Percentiles rank a stretch among this genome's conserved stretches.
phyloP scores from a whole-genome alignment of 306 rosid genomes.

The Vicia sativa region DNA sequence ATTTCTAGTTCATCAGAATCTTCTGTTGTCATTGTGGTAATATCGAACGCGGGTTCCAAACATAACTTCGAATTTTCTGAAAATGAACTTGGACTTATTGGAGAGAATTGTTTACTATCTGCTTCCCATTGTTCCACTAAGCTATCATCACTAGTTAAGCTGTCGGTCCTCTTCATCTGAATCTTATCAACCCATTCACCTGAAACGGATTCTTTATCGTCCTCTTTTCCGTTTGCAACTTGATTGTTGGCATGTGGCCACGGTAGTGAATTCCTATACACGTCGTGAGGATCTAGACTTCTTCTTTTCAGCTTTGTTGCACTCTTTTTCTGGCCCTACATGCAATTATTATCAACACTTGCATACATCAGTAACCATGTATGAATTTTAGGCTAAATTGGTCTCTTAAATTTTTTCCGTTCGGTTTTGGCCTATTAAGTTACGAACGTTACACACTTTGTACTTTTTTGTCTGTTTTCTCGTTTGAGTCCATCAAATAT shows the following conservation, averaged over 20 bases:
- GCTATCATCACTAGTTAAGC: conserved; percentile 56
- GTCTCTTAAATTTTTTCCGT: too few relatives aligned
- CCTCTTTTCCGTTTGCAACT: conserved; percentile 45
- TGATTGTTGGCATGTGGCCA: conserved; percentile 51
- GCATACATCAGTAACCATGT: conserved; percentile 3
- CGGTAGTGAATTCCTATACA: conserved; percentile 45
- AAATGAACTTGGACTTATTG: conserved; percentile 47
- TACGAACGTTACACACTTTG: too few relatives aligned
- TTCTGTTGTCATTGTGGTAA: conserved; percentile 42
- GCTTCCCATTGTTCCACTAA: conserved; percentile 65
- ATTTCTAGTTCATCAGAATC: conserved; percentile 78
- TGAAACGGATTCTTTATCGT: conserved; percentile 61
- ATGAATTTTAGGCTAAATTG: conserved; percentile 1
- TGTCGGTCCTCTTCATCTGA: conserved; percentile 54
- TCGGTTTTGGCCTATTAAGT: not conserved
- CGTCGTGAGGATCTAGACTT: conserved; percentile 77
- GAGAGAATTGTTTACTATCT: conserved; percentile 53
- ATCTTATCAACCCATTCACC: conserved; percentile 67
- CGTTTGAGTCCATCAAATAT: too few relatives aligned
- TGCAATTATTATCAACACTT: conserved; percentile 4
- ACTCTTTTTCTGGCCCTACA: conserved; percentile 49
- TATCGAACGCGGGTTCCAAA: conserved; percentile 49
- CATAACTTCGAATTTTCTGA: conserved; percentile 51
- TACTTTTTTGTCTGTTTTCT: too few relatives aligned
- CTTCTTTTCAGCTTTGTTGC: conserved; percentile 54